Evolutionary conservation across 2,329 filamentous ascomycete species (phyloP), one percentile per base, ranked within the genome.

Genomic region (Colletotrichum lini): DNA sequence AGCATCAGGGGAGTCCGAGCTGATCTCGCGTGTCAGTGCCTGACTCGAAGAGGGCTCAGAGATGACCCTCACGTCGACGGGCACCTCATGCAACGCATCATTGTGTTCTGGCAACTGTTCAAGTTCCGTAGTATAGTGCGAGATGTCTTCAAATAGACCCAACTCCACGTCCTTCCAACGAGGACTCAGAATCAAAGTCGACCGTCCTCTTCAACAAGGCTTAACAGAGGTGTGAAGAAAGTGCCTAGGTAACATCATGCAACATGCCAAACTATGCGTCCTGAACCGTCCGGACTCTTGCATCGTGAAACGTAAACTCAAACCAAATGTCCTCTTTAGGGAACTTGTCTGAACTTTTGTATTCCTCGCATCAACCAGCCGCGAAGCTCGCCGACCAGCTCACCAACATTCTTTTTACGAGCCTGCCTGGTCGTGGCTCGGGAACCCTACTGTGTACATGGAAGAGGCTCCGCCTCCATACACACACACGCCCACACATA

Each of bases 271-370:
- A 68, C 21, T 63, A 40, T 42, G 15, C 38, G 38, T 44, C 35
- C 58, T 61, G 65, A 49, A 59, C 49, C 57, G 58, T 71, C 65
- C 59, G 58, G 38, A 47, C 65, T 64, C 42, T 54, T 40, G 52
- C 2, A 2, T 54, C 38, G 18, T 58, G 68, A 71, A 71, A 71
- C 68, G 49, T 38, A 47, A 16, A 53, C 44, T 49, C 40, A 21
- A 59, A 52, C 21, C 42, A 30, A 54, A 45, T 54, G 58, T 9
- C 65, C 23, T 44, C 21, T 64, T 38, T 64, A 40, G 65, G 68
- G 40, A 56, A 49, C 9, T 23, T 1, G 10, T 54, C 57, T 47
- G 45, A 57, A 45, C 6, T 6, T 21, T 30, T 52, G 44, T 49
- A 45, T 30, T 30, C 52, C 58, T 67, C 57, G 40, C 42, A 30